Conservation (phyloP, 2,329 filamentous ascomycete genomes). For the Pestalotiopsis fici region DNA sequence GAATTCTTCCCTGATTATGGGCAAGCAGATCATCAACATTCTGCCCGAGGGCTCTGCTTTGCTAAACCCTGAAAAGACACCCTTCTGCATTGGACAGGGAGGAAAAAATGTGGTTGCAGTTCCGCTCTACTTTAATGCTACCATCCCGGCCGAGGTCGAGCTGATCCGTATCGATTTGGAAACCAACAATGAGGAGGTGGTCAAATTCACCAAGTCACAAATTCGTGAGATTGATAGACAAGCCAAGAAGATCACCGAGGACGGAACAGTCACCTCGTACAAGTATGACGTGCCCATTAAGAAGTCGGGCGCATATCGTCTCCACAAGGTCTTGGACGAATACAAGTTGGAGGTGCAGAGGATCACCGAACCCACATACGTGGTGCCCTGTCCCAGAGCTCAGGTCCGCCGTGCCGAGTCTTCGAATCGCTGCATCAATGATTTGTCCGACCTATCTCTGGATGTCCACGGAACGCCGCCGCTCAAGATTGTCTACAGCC, state of each 20-base stretch:
- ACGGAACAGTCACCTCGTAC: slow-evolving; percentile 60
- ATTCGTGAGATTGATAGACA: slow-evolving; percentile 71
- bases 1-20: slow-evolving; percentile 90
- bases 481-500: slow-evolving; percentile 89
- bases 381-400: slow-evolving; percentile 84
- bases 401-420: slow-evolving; percentile 65
- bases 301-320: slow-evolving; percentile 84
- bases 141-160: slow-evolving; percentile 84
- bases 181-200: slow-evolving; percentile 75
- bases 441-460: slow-evolving; percentile 82
- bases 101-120: slow-evolving; percentile 63
- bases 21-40: slow-evolving; percentile 97
- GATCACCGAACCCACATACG: slow-evolving; percentile 73
- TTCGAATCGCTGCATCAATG: slow-evolving; percentile 76
- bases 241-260: slow-evolving; percentile 65
- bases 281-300: slow-evolving; percentile 75
- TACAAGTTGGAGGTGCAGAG: slow-evolving; percentile 92
- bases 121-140: slow-evolving; percentile 92
- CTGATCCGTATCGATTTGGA: slow-evolving; percentile 85
- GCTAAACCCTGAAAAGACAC: slow-evolving; percentile 77
- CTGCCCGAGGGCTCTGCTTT: slow-evolving; percentile 91
- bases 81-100: slow-evolving; percentile 74
- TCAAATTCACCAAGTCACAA: slow-evolving; percentile 74
- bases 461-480: slow-evolving; percentile 88
- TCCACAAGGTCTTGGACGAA: slow-evolving; percentile 85